Percentiles rank a stretch among this genome's conserved stretches.
These are phyloP conservation scores for Rhodotorula mucilaginosa DNA, from an alignment of 1,284 basidiomycete genomes.

Conservation along the genomic window DNA sequence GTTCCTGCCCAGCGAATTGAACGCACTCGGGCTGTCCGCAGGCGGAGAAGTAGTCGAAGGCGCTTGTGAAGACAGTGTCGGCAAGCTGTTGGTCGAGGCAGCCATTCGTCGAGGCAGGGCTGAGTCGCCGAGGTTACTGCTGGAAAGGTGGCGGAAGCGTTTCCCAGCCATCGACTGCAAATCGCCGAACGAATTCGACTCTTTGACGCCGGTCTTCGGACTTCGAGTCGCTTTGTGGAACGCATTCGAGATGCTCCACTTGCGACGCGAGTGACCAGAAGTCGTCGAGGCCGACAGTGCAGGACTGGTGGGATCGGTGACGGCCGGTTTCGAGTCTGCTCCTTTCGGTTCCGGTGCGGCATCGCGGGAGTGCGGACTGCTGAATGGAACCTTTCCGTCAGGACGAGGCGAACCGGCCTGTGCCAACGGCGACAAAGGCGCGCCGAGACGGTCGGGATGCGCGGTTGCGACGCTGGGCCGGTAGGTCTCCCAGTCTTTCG, in stretches of 20 bases:
- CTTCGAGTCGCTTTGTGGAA: constrained; percentile 56
- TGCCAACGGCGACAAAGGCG: not conserved
- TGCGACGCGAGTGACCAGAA: constrained; percentile 54
- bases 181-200: constrained; percentile 45
- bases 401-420: not conserved
- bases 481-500: constrained; percentile 72
- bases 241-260: constrained; percentile 92
- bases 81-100: constrained; percentile 42
- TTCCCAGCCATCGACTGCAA: constrained; percentile 52
- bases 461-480: constrained; percentile 12
- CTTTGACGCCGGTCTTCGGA: constrained; percentile 60
- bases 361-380: constrained; percentile 1
- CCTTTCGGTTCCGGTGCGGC: not conserved
- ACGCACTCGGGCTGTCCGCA: constrained; percentile 3
- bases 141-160: constrained; percentile 68
- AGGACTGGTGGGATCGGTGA: not conserved
- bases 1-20: constrained; percentile 32
- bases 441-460: not conserved
- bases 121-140: constrained; percentile 59
- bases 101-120: constrained; percentile 35
- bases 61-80: constrained; percentile 17
- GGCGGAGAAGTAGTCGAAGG: not conserved
- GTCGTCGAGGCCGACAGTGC: constrained; percentile 9
- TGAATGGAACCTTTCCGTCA: not conserved
- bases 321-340: not conserved